Conservation (phyloP, 129 eudicot species). For the Lactuca sativa region DNA sequence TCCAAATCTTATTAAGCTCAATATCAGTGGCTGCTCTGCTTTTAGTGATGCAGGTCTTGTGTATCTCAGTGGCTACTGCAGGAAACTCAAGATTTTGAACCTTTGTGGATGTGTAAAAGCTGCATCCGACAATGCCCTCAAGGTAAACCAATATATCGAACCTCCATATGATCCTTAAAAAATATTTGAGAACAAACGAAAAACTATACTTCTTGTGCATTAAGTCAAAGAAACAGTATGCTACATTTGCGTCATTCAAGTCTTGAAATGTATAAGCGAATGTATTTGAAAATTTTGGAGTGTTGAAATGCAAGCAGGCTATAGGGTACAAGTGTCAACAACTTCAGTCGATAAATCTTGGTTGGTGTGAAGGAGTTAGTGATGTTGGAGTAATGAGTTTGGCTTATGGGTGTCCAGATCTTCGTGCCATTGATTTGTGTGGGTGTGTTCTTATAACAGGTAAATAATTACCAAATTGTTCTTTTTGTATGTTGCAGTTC, state of each 20-base stretch:
- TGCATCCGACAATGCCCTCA: conserved; percentile 74
- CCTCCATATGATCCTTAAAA: not conserved
- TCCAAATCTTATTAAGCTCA: conserved; percentile 63
- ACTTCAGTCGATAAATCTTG: conserved; percentile 73
- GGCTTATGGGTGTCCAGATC: conserved; percentile 92
- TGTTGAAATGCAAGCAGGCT: conserved; percentile 47
- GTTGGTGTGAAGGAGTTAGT: conserved; percentile 89
- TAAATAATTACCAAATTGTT: too few relatives aligned
- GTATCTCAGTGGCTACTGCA: conserved; percentile 61
- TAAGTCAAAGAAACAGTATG: too few relatives aligned
- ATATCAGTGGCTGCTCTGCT: conserved; percentile 86
- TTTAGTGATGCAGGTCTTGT: conserved; percentile 73
- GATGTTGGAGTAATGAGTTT: conserved; percentile 87
- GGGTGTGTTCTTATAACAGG: conserved; percentile 93
- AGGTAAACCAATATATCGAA: conserved; percentile 39
- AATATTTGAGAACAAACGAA: too few relatives aligned
- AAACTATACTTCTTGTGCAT: not conserved
- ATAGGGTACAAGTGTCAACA: conserved; percentile 73
- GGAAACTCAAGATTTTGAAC: conserved; percentile 64
- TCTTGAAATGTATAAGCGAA: not conserved
- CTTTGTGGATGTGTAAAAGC: conserved; percentile 94
- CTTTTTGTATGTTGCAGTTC: too few relatives aligned
- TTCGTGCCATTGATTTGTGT: conserved; percentile 74
- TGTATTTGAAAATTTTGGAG: not conserved
- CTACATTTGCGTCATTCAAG: not conserved